Base-by-base conservation (phyloP, 805 yeast species). In the Candida awuae region DNA sequence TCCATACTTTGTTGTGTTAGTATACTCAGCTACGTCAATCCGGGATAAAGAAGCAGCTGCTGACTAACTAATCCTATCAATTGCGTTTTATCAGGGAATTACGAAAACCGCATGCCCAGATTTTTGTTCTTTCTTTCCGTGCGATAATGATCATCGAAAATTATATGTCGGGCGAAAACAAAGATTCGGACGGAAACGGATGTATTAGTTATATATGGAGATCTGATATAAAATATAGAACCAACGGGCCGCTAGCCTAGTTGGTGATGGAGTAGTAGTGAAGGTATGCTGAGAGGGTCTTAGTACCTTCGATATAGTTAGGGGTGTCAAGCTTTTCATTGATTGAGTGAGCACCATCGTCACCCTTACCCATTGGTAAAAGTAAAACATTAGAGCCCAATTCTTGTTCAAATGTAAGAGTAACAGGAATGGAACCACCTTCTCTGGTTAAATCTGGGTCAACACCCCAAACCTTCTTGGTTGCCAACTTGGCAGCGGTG, bases 391-490 rank as follows among this genome's bases (percentile, higher is more conserved):
- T 80, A 18, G 94, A 84, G 53, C 84, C 79, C 55, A 92, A 73
- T 58, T 77, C 79, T 54, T 87, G 72, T 68, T 92, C 96, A 65
- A 92, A 92, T 26, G 95, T 82, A 50, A 92, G 65, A 17, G 99
- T 90, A 61, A 92, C 88, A 48, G 99, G 99, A 57, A 92, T 92
- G 4, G 97, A 88, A 28, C 99, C 99, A 55, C 99, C 99, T 68
- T 92, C 99, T 69, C 99, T 80, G 29, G 97, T 94, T 59, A 85
- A 76, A 64, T 92, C 98, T 26, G 98, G 98, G 47, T 85, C 94
- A 34, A 90, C 77, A 48, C 84, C 81, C 88, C 95, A 92, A 23
- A 92, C 98, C 38, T 80, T 79, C 62, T 87, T 80, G 32, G 98
- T 92, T 42, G 98, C 98, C 61, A 80, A 77, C 38, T 83, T 75